Conservation (phyloP, 2,329 filamentous ascomycete genomes). For the Colletotrichum chrysophilum region DNA sequence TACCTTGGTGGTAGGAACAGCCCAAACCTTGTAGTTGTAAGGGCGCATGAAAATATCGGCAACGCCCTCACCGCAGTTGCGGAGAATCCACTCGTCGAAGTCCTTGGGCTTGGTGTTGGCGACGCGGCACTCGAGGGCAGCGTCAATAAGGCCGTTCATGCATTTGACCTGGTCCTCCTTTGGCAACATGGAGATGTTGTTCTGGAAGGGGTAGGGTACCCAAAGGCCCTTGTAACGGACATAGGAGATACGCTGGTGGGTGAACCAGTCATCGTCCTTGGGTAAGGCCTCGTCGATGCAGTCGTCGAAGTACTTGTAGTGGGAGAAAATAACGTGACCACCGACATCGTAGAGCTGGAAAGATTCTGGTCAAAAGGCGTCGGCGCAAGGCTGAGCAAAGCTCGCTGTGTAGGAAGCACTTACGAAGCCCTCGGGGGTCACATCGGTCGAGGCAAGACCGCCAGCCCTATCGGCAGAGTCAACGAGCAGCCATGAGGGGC, state of each 20-base stretch:
- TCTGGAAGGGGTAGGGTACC: constrained; percentile 99
- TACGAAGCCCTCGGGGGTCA: constrained; percentile 96
- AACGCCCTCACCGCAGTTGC: constrained; percentile 87
- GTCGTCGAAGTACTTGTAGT: constrained; percentile 99
- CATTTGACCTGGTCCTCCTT: constrained; percentile 97
- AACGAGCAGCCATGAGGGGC: constrained; percentile 94
- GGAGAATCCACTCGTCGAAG: constrained; percentile 98
- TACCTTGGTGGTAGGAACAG: constrained; percentile 96
- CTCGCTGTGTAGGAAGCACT: constrained; percentile 46
- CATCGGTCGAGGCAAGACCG: constrained; percentile 94
- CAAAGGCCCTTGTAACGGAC: constrained; percentile 95
- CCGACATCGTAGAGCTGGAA: constrained; percentile 94
- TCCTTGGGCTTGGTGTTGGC: constrained; percentile 91
- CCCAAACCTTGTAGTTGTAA: constrained; percentile 99
- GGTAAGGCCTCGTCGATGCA: constrained; percentile 96
- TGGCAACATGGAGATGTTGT: constrained; percentile 98
- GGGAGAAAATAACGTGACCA: constrained; percentile 98
- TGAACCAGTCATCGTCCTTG: constrained; percentile 94
- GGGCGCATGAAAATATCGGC: constrained; percentile 98
- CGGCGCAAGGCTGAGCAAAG: neutral
- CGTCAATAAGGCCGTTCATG: constrained; percentile 95
- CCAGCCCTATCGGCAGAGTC: constrained; percentile 92
- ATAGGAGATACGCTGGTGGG: constrained; percentile 98
- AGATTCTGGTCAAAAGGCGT: constrained; percentile 15
- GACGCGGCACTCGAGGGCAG: constrained; percentile 84